phyloP scores from a whole-genome alignment of 805 yeast species.

The Danielia oregonensis region DNA sequence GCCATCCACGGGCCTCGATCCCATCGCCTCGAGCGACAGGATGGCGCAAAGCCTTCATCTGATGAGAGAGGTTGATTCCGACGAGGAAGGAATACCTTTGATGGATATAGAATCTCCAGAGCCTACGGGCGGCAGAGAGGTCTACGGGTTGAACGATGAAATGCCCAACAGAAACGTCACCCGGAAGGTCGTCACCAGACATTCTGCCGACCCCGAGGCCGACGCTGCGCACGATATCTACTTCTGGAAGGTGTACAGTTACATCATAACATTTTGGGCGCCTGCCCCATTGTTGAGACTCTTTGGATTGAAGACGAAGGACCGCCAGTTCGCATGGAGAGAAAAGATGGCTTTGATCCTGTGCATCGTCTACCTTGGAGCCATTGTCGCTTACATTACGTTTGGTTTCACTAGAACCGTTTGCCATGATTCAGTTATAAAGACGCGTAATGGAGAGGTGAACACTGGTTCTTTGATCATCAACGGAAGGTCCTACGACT shows the following conservation, averaged over 20 bases:
- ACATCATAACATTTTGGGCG: constrained; percentile 84
- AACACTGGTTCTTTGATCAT: constrained; percentile 61
- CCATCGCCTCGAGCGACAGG: constrained; percentile 15
- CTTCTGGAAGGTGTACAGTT: constrained; percentile 83
- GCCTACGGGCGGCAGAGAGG: constrained; percentile 41
- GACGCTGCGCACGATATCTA: constrained; percentile 22
- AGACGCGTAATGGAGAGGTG: constrained; percentile 62
- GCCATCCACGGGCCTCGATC: constrained; percentile 74
- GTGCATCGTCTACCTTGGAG: constrained; percentile 68
- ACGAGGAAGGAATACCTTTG: constrained; percentile 41
- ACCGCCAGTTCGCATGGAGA: constrained; percentile 94
- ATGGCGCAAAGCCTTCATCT: constrained; percentile 24
- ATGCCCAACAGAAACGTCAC: constrained; percentile 28
- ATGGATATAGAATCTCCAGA: constrained; percentile 29
- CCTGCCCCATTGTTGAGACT: constrained; percentile 68
- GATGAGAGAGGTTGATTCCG: constrained; percentile 11
- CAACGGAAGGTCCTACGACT: constrained; percentile 77
- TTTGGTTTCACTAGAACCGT: constrained; percentile 89
- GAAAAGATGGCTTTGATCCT: constrained; percentile 87
- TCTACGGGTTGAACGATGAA: constrained; percentile 63
- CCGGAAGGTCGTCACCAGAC: constrained; percentile 7
- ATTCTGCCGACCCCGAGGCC: constrained; percentile 13
- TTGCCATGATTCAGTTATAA: constrained; percentile 45
- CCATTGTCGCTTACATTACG: constrained; percentile 78
- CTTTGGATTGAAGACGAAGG: constrained; percentile 75